phyloP scores from a whole-genome alignment of 2,329 filamentous ascomycete genomes.

The Nannizziopsis barbatae region DNA sequence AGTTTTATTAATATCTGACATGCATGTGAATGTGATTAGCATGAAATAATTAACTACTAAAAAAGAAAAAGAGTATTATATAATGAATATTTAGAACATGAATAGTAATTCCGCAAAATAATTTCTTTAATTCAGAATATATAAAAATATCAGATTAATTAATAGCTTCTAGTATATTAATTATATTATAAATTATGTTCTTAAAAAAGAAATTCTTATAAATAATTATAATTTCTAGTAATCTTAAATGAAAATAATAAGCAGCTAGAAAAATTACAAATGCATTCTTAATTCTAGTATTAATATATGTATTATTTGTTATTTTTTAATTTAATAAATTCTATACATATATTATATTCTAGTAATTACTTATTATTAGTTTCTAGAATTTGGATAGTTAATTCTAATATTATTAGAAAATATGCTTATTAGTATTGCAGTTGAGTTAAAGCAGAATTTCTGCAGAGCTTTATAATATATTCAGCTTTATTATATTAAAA shows the following conservation, averaged over 20 bases:
- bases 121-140: slow-evolving; percentile 60
- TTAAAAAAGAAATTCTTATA: slow-evolving; percentile 82
- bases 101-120: slow-evolving; percentile 61
- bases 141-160: slow-evolving; percentile 62
- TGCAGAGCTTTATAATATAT: background rate
- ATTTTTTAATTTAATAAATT: background rate
- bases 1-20: slow-evolving; percentile 81
- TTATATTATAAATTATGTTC: slow-evolving; percentile 77
- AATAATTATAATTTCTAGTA: slow-evolving; percentile 83
- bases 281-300: slow-evolving; percentile 64
- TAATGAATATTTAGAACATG: slow-evolving; percentile 83
- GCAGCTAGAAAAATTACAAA: slow-evolving; percentile 84
- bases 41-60: background rate
- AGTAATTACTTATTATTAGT: slow-evolving; percentile 17
- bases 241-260: slow-evolving; percentile 63
- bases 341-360: slow-evolving; percentile 41
- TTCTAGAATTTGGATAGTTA: slow-evolving; percentile 11
- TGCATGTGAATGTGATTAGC: slow-evolving; percentile 35
- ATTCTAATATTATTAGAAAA: background rate
- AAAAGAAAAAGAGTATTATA: slow-evolving; percentile 18
- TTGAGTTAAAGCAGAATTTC: slow-evolving; percentile 49
- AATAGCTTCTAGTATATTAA: slow-evolving; percentile 73
- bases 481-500: background rate
- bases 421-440: slow-evolving; percentile 49
- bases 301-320: background rate